phyloP scores from a whole-genome alignment of 1,284 basidiomycete species.

The Ustilago shanxiensis region DNA sequence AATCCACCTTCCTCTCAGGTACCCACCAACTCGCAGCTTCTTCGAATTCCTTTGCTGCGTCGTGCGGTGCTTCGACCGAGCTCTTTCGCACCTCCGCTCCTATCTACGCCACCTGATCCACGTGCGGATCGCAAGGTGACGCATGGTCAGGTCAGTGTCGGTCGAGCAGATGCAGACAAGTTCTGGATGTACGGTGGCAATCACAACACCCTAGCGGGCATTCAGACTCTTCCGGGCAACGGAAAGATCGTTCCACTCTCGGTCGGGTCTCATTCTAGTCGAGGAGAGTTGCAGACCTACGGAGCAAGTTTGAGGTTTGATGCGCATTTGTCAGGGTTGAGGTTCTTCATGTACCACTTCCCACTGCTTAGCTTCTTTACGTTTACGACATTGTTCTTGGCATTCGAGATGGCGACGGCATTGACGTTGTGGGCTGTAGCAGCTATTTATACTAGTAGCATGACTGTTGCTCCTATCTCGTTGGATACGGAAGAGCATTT shows the following conservation, averaged over 20 bases:
- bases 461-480: conserved; percentile 21
- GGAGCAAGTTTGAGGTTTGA: conserved; percentile 62
- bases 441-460: conserved; percentile 57
- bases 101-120: conserved; percentile 24
- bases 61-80: conserved; percentile 52
- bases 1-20: conserved; percentile 28
- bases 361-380: conserved; percentile 60
- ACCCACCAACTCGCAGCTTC: conserved; percentile 49
- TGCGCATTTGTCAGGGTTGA: conserved; percentile 62
- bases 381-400: conserved; percentile 63
- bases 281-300: conserved; percentile 65
- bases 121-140: conserved; percentile 45
- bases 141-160: conserved; percentile 49
- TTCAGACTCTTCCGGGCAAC: conserved; percentile 27
- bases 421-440: conserved; percentile 62
- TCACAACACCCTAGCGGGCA: conserved; percentile 37
- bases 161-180: conserved; percentile 54
- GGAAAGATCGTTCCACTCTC: conserved; percentile 20
- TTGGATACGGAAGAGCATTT: conserved; percentile 46
- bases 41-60: conserved; percentile 57
- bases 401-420: conserved; percentile 63
- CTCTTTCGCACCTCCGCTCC: conserved; percentile 32
- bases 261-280: conserved; percentile 48
- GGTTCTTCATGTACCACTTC: conserved; percentile 67
- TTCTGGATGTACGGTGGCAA: conserved; percentile 61